These are phyloP conservation scores for Verticillium alfalfae DNA, from an alignment of 2,329 filamentous ascomycete genomes.

Conservation along the genomic window DNA sequence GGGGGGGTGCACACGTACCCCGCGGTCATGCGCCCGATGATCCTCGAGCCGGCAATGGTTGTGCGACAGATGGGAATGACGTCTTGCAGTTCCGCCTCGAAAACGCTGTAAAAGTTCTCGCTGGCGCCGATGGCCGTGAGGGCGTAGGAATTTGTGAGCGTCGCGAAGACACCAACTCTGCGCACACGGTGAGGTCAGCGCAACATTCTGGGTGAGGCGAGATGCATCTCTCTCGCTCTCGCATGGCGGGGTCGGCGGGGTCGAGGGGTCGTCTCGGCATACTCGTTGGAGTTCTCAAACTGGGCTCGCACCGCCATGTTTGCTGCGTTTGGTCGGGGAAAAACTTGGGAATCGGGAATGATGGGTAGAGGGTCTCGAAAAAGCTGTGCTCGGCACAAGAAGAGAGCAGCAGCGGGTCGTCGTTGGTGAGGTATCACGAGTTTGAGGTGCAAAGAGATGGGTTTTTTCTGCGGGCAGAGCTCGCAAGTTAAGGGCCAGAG, in stretches of 20 bases:
- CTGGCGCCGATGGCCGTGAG: constrained; percentile 90
- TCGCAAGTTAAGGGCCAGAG: constrained; percentile 1
- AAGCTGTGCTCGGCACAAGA: neutral
- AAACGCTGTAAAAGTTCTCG: constrained; percentile 99
- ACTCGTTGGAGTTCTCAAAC: constrained; percentile 92
- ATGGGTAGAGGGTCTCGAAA: neutral
- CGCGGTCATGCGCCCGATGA: constrained; percentile 90
- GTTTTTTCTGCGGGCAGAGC: constrained; percentile 2
- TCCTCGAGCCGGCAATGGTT: constrained; percentile 93
- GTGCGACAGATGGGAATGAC: constrained; percentile 95
- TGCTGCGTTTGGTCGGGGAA: constrained; percentile 7
- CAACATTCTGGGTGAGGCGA: constrained; percentile 6
- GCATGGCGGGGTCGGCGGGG: constrained; percentile 19
- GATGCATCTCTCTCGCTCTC: constrained; percentile 3
- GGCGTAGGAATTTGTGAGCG: constrained; percentile 95
- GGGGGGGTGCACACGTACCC: constrained; percentile 49
- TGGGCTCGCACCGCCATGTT: constrained; percentile 65
- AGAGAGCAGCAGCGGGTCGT: neutral
- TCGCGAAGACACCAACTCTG: constrained; percentile 94
- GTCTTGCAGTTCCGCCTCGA: constrained; percentile 96
- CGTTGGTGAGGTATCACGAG: neutral
- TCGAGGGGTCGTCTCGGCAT: constrained; percentile 28
- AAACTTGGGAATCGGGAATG: neutral
- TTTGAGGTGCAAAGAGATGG: neutral
- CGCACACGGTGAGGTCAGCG: constrained; percentile 12